A percentile compares a stretch with the other conserved stretches of the same genome.
These are phyloP conservation scores for Eudorina sp. DNA, from an alignment of 139 green algal species.

Conservation along the genomic window DNA sequence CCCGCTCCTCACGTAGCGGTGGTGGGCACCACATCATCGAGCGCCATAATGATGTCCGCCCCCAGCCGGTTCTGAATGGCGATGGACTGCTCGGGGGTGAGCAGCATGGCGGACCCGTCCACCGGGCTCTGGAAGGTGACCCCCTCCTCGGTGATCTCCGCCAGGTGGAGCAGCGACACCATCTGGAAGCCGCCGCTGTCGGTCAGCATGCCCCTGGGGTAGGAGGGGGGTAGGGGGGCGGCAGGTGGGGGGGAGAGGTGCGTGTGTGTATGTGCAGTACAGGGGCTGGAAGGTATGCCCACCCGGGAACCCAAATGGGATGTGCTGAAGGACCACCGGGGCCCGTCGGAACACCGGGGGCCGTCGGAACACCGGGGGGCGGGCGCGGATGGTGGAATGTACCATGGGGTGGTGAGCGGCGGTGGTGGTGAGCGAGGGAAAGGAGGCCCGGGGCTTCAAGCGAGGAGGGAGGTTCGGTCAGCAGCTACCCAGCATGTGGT, in stretches of 20 bases:
- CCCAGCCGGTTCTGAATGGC: conserved; percentile 85
- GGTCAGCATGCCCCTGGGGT: conserved; percentile 71
- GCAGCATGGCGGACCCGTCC: conserved; percentile 91
- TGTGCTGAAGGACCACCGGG: no score
- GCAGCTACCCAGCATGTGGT: no score
- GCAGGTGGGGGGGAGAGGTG: background rate
- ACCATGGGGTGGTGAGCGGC: no score
- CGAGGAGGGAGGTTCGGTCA: no score
- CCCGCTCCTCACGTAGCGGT: conserved; percentile 47
- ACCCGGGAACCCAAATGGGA: no score
- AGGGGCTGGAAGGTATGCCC: no score
- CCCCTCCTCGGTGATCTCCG: conserved; percentile 93
- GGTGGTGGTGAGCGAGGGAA: no score
- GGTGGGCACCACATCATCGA: conserved; percentile 96
- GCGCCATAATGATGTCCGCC: conserved; percentile 95
- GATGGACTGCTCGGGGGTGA: conserved; percentile 96
- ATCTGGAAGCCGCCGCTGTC: conserved; percentile 86
- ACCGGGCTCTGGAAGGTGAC: conserved; percentile 89
- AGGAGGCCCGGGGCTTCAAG: no score
- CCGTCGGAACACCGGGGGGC: no score
- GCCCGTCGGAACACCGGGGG: no score
- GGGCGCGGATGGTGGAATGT: no score
- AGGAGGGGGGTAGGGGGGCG: background rate
- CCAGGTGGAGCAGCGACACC: conserved; percentile 91
- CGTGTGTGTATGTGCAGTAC: no score